Percentiles rank a stretch among this genome's conserved stretches.
These are phyloP conservation scores for Lunularia cruciata DNA, from an alignment of 225 moss, liverwort and hornwort genomes.

Conservation along the genomic window DNA sequence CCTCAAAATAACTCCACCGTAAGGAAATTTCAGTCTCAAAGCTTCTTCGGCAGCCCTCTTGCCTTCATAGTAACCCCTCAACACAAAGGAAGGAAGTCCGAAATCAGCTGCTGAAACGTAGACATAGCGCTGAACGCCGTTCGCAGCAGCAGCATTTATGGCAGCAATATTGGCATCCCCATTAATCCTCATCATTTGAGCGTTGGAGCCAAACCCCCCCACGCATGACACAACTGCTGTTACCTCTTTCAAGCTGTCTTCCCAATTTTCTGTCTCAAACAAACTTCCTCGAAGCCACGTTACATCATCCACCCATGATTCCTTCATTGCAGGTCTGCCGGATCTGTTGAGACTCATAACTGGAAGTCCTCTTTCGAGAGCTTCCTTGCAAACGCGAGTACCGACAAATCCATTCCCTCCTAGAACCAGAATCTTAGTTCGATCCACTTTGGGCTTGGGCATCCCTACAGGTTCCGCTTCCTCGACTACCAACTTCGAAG, in stretches of 20 bases:
- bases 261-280: constrained; percentile 65
- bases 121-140: constrained; percentile 78
- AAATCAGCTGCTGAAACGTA: constrained; percentile 78
- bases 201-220: constrained; percentile 84
- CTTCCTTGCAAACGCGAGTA: constrained; percentile 78
- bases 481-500: constrained; percentile 23
- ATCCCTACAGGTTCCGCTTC: constrained; percentile 45
- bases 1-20: constrained; percentile 65
- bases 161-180: constrained; percentile 78
- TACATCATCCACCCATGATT: constrained; percentile 68
- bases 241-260: constrained; percentile 58
- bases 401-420: constrained; percentile 91
- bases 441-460: constrained; percentile 13
- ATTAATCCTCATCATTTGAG: constrained; percentile 74
- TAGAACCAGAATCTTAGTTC: constrained; percentile 62
- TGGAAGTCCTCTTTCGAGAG: constrained; percentile 61
- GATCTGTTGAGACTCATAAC: constrained; percentile 74
- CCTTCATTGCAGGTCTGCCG: constrained; percentile 57
- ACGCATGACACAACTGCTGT: constrained; percentile 83
- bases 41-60: constrained; percentile 86
- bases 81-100: constrained; percentile 62
- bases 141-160: constrained; percentile 56
- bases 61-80: constrained; percentile 79
- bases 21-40: constrained; percentile 65
- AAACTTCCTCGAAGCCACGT: constrained; percentile 69